phyloP scores from a whole-genome alignment of 441 rosid species.

The Pelargonium australe region DNA sequence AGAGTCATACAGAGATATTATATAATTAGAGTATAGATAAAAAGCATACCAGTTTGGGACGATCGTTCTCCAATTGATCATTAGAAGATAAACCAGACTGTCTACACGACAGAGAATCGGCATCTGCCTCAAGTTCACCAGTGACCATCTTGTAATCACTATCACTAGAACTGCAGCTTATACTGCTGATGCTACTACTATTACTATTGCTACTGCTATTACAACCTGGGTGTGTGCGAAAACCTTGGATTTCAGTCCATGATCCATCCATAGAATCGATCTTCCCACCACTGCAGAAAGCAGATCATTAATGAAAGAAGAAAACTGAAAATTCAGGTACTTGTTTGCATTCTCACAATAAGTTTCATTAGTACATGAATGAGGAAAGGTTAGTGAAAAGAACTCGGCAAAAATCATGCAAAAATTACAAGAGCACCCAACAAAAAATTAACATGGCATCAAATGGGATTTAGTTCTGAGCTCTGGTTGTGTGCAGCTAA shows the following conservation, averaged over 20 bases:
- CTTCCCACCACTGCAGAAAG: slow-evolving; percentile 63
- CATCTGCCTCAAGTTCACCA: slow-evolving; percentile 98
- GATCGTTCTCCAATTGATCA: slow-evolving; percentile 67
- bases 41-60: slow-evolving; percentile 57
- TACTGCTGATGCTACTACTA: slow-evolving; percentile 83
- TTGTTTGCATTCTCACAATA: slow-evolving; percentile 2
- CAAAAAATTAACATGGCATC: background rate
- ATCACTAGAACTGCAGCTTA: slow-evolving; percentile 90
- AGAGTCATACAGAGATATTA: background rate
- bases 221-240: slow-evolving; percentile 48
- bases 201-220: slow-evolving; percentile 96
- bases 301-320: slow-evolving; percentile 5
- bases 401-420: background rate
- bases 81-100: slow-evolving; percentile 83
- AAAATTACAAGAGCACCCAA: background rate
- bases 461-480: background rate
- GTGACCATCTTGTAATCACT: slow-evolving; percentile 70
- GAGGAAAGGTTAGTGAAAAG: background rate
- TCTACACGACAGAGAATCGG: slow-evolving; percentile 87
- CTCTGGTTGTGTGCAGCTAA: background rate
- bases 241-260: slow-evolving; percentile 58
- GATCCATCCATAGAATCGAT: slow-evolving; percentile 59
- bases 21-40: slow-evolving; percentile 20
- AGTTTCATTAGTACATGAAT: slow-evolving; percentile 3
- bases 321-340: background rate